A percentile compares a stretch with the other conserved stretches of the same genome.
These are phyloP conservation scores for Phyllosticta ampelicida DNA, from an alignment of 2,329 filamentous ascomycete genomes.

Conservation along the genomic window DNA sequence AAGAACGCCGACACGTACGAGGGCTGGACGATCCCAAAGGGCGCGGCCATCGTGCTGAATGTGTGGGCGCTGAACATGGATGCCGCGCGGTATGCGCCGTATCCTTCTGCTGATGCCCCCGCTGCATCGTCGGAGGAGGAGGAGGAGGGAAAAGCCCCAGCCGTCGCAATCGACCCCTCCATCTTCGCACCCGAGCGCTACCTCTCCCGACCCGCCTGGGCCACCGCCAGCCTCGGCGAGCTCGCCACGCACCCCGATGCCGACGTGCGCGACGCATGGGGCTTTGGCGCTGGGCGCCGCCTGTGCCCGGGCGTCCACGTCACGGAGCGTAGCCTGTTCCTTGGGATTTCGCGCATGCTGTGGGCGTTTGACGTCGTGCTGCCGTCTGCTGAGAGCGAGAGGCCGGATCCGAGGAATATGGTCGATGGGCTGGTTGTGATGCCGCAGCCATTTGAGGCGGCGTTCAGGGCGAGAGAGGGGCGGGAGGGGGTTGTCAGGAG, in stretches of 20 bases:
- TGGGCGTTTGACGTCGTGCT: constrained; percentile 11
- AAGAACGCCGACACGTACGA: constrained; percentile 20
- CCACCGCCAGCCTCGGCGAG: not conserved
- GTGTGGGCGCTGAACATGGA: constrained; percentile 26
- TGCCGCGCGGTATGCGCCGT: constrained; percentile 10
- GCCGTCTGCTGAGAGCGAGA: not conserved
- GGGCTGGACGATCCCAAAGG: constrained; percentile 29
- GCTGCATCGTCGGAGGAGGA: constrained; percentile 14
- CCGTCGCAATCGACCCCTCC: constrained; percentile 20
- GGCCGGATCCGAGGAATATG: constrained; percentile 12
- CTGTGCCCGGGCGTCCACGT: constrained; percentile 9
- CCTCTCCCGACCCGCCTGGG: not conserved
- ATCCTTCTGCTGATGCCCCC: constrained; percentile 6
- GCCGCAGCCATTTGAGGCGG: constrained; percentile 15
- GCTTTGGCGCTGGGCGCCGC: constrained; percentile 20
- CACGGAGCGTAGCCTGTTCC: constrained; percentile 9
- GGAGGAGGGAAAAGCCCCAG: constrained; percentile 15
- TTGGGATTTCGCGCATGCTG: constrained; percentile 9
- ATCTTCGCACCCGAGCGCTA: not conserved
- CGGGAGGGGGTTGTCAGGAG: constrained; percentile 10
- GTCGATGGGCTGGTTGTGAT: constrained; percentile 15
- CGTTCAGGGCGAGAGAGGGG: constrained; percentile 14
- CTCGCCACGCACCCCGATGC: constrained; percentile 15
- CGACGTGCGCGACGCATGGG: constrained; percentile 22
- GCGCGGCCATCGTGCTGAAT: constrained; percentile 24